phyloP scores from a whole-genome alignment of 805 yeast genomes.

The Saccharomycopsis olivae region DNA sequence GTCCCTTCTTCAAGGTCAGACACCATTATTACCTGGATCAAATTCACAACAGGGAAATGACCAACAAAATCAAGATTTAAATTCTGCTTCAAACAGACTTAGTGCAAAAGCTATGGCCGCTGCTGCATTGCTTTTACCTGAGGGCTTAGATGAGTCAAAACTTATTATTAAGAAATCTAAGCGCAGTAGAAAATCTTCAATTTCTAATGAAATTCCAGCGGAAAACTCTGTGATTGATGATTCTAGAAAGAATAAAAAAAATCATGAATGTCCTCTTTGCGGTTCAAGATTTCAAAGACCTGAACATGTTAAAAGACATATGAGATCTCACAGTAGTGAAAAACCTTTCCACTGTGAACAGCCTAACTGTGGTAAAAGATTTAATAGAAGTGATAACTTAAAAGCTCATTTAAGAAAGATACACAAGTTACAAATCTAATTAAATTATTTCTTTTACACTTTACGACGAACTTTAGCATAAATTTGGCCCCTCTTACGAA shows the following conservation, averaged over 20 bases:
- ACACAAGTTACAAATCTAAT: slow-evolving; percentile 9
- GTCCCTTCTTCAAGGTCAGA: too few relatives aligned
- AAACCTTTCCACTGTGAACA: slow-evolving; percentile 61
- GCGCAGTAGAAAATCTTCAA: slow-evolving; percentile 11
- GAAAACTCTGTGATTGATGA: not conserved
- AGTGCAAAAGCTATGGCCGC: too few relatives aligned
- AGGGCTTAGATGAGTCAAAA: slow-evolving; percentile 16
- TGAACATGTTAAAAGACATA: slow-evolving; percentile 62
- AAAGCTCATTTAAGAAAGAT: slow-evolving; percentile 56
- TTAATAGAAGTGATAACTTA: slow-evolving; percentile 69
- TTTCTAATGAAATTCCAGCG: not conserved
- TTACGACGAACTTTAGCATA: too few relatives aligned
- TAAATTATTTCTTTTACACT: not conserved
- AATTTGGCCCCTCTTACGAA: too few relatives aligned
- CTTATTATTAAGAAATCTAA: slow-evolving; percentile 13
- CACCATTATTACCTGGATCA: too few relatives aligned
- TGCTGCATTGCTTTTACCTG: slow-evolving; percentile 10
- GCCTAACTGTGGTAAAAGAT: slow-evolving; percentile 48
- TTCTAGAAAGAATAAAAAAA: slow-evolving; percentile 35
- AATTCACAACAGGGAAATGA: too few relatives aligned
- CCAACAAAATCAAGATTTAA: too few relatives aligned
- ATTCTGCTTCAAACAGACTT: too few relatives aligned
- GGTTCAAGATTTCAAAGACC: slow-evolving; percentile 55
- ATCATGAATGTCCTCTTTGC: slow-evolving; percentile 56
- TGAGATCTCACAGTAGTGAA: slow-evolving; percentile 67